Percentiles rank a stretch among this genome's conserved stretches.
These are phyloP conservation scores for Termitomyces sp. DNA, from an alignment of 768 basidiomycete genomes.

Conservation along the genomic window DNA sequence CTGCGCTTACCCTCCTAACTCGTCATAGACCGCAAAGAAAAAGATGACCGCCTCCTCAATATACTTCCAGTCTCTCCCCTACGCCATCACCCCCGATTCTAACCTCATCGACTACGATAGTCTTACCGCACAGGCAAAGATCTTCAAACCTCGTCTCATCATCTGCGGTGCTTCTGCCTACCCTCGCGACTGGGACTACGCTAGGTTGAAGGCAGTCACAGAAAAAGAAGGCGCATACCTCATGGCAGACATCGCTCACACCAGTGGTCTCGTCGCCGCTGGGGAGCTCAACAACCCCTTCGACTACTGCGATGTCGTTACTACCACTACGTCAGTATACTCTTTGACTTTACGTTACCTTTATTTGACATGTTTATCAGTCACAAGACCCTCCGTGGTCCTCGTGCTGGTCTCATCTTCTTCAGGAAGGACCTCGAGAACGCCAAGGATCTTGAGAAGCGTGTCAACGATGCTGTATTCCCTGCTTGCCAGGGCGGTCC, in stretches of 20 bases:
- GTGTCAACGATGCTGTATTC: constrained; percentile 98
- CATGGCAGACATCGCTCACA: constrained; percentile 98
- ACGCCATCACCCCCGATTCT: constrained; percentile 75
- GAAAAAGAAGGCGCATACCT: constrained; percentile 89
- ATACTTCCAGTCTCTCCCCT: constrained; percentile 99
- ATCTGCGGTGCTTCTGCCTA: constrained; percentile 99
- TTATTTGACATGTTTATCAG: constrained; percentile 29
- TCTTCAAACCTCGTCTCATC: constrained; percentile 93
- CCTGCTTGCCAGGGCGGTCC: constrained; percentile 99
- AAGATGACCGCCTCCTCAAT: constrained; percentile 99
- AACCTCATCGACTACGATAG: constrained; percentile 87
- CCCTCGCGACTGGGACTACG: constrained; percentile 98
- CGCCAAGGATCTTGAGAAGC: constrained; percentile 86
- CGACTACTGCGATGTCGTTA: constrained; percentile 95
- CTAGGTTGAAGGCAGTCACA: constrained; percentile 71
- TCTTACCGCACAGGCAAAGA: constrained; percentile 80
- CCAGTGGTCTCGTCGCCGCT: constrained; percentile 91
- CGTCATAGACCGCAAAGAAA: constrained; percentile 86
- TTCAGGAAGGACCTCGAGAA: constrained; percentile 90
- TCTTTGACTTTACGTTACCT: background rate
- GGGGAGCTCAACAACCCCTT: constrained; percentile 90
- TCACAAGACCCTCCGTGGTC: constrained; percentile 98
- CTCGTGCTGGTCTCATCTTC: constrained; percentile 97
- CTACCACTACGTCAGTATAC: constrained; percentile 82
- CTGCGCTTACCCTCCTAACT: background rate